phyloP scores from a whole-genome alignment of 1,139 yeast genomes.

The Blastobotrys raffinosifermentans region DNA sequence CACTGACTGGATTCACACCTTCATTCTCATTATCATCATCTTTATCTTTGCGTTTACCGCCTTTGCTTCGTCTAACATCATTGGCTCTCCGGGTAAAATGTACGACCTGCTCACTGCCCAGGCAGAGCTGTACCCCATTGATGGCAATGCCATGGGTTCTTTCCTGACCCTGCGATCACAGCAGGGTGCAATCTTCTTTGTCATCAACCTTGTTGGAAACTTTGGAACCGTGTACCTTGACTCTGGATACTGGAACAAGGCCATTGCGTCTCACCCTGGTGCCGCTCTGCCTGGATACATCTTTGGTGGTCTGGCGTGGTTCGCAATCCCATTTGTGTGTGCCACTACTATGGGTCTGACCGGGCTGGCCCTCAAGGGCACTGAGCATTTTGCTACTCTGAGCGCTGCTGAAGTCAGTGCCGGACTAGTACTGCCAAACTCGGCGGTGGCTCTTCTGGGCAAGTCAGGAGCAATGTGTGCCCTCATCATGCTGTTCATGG shows the following conservation, averaged over 20 bases:
- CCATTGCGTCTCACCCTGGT: conserved; percentile 79
- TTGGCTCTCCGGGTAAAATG: conserved; percentile 79
- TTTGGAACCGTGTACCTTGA: conserved; percentile 87
- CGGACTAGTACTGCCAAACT: conserved; percentile 80
- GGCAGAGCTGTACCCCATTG: conserved; percentile 36
- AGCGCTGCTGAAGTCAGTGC: conserved; percentile 60
- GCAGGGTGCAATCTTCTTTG: conserved; percentile 68
- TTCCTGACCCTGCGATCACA: conserved; percentile 69
- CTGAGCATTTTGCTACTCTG: conserved; percentile 62
- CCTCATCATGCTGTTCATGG: conserved; percentile 73
- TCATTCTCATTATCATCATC: conserved; percentile 40
- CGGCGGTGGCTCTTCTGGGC: conserved; percentile 80
- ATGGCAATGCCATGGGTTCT: conserved; percentile 70
- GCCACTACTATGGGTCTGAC: conserved; percentile 84
- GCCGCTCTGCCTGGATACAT: conserved; percentile 88
- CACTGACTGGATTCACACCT: conserved; percentile 78
- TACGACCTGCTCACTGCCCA: conserved; percentile 63
- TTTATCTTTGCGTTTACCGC: conserved; percentile 31
- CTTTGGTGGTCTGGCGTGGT: conserved; percentile 88
- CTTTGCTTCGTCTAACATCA: conserved; percentile 46
- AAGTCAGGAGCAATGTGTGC: conserved; percentile 83
- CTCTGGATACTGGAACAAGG: conserved; percentile 81
- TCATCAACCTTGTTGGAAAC: conserved; percentile 75
- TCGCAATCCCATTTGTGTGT: conserved; percentile 76
- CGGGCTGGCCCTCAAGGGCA: conserved; percentile 61